phyloP scores from a whole-genome alignment of 177 flowering plant species.

The Telopea speciosissima region DNA sequence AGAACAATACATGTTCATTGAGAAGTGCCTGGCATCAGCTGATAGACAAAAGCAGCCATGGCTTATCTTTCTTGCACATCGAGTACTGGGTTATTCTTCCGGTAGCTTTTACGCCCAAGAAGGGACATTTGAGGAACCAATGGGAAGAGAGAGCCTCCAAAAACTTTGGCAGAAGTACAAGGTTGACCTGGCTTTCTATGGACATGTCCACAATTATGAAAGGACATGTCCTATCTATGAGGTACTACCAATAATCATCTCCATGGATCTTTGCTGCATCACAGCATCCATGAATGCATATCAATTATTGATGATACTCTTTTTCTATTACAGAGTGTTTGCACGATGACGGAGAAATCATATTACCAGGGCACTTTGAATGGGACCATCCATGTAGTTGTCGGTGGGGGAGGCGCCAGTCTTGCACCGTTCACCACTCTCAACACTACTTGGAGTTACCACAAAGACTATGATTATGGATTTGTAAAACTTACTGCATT shows the following conservation, averaged over 20 bases:
- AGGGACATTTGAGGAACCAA: conserved; percentile 84
- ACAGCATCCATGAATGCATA: too few relatives aligned
- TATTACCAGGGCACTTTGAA: conserved; percentile 46
- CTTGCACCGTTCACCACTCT: conserved; percentile 38
- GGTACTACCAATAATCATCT: conserved; percentile 28
- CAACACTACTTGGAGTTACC: conserved; percentile 53
- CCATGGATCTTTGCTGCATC: not conserved
- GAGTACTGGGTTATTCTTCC: conserved; percentile 83
- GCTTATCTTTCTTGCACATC: conserved; percentile 80
- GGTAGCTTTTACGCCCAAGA: conserved; percentile 36
- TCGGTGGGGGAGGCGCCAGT: conserved; percentile 73
- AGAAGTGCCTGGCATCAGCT: conserved; percentile 67
- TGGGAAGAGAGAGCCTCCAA: conserved; percentile 85
- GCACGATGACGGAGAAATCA: conserved; percentile 48
- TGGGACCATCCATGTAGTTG: conserved; percentile 73
- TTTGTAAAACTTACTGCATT: conserved; percentile 67
- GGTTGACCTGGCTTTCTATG: conserved; percentile 72
- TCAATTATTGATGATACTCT: too few relatives aligned
- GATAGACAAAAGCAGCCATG: conserved; percentile 84
- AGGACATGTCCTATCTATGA: conserved; percentile 81
- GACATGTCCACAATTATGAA: conserved; percentile 81
- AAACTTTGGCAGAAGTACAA: conserved; percentile 86
- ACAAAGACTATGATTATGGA: conserved; percentile 54
- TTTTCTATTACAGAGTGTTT: conserved; percentile 33
- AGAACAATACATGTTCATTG: conserved; percentile 75